phyloP scores from a whole-genome alignment of 2,329 filamentous ascomycete species.

The Xylaria sp. region DNA sequence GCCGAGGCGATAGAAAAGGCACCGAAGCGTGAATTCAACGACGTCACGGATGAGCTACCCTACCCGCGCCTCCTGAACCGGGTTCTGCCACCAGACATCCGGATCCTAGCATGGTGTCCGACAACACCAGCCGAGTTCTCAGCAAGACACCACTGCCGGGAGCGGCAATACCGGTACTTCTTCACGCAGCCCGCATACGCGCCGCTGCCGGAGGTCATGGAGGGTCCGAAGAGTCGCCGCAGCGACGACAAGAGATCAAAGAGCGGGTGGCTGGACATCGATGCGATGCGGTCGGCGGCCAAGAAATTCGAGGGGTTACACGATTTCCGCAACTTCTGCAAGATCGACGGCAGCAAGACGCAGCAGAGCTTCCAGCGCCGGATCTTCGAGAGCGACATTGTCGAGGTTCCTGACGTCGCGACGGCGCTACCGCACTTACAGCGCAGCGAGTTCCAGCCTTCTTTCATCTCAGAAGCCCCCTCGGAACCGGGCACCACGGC shows the following conservation, averaged over 20 bases:
- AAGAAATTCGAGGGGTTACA: slow-evolving; percentile 82
- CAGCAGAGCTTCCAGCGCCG: slow-evolving; percentile 82
- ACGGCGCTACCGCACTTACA: slow-evolving; percentile 67
- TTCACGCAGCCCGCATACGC: slow-evolving; percentile 93
- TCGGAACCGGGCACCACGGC: slow-evolving; percentile 11
- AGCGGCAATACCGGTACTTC: slow-evolving; percentile 94
- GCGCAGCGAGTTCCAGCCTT: slow-evolving; percentile 55
- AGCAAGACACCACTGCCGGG: slow-evolving; percentile 90
- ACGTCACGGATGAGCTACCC: slow-evolving; percentile 80
- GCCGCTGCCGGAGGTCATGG: slow-evolving; percentile 68
- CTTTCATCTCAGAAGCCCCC: slow-evolving; percentile 19
- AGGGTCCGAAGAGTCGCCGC: slow-evolving; percentile 53
- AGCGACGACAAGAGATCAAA: slow-evolving; percentile 50
- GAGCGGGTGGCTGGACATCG: slow-evolving; percentile 86
- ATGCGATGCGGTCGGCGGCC: slow-evolving; percentile 85
- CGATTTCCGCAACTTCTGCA: slow-evolving; percentile 98
- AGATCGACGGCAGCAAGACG: slow-evolving; percentile 89
- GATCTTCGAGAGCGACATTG: slow-evolving; percentile 83
- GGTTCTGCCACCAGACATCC: slow-evolving; percentile 88
- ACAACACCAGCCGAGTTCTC: slow-evolving; percentile 82
- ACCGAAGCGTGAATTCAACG: slow-evolving; percentile 62
- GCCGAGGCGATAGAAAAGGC: slow-evolving; percentile 26
- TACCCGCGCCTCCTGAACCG: slow-evolving; percentile 88
- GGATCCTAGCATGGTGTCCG: slow-evolving; percentile 92
- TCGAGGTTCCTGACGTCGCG: slow-evolving; percentile 68